These are phyloP conservation scores for Dictyostelium brefeldianum DNA, from an alignment of 78 protist genomes.

Conservation along the genomic window DNA sequence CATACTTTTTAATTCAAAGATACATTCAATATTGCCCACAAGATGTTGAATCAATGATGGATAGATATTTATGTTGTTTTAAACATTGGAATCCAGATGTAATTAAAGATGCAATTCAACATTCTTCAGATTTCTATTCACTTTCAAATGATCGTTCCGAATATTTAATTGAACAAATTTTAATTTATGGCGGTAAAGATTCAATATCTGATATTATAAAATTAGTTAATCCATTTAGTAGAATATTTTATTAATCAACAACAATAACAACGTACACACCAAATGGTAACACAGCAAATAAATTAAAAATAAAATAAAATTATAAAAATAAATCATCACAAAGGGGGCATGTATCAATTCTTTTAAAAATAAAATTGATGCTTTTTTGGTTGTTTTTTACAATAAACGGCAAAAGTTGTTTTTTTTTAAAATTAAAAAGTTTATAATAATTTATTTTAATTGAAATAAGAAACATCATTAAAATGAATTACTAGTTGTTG, in stretches of 20 bases:
- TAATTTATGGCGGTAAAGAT: slow-evolving; percentile 40
- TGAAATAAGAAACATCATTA: too few relatives aligned
- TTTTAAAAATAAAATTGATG: too few relatives aligned
- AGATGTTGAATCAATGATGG: slow-evolving; percentile 11
- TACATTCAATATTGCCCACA: slow-evolving; percentile 47
- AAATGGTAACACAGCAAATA: not conserved
- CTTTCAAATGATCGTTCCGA: slow-evolving; percentile 22
- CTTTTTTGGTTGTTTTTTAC: too few relatives aligned
- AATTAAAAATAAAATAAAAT: too few relatives aligned
- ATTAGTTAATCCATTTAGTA: slow-evolving; percentile 21
- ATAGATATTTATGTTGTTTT: slow-evolving; percentile 19
- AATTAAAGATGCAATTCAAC: slow-evolving; percentile 42
- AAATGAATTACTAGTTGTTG: too few relatives aligned
- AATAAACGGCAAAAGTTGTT: too few relatives aligned
- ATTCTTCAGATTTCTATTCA: slow-evolving; percentile 17
- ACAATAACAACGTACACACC: not conserved
- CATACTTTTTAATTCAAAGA: slow-evolving; percentile 36
- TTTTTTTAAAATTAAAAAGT: too few relatives aligned
- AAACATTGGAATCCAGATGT: slow-evolving; percentile 55
- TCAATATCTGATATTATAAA: slow-evolving; percentile 47
- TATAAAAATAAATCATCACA: too few relatives aligned
- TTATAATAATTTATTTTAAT: too few relatives aligned
- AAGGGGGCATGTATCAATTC: too few relatives aligned
- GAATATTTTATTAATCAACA: not conserved
- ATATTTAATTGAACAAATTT: slow-evolving; percentile 33